Conservation (phyloP, 179 eudicot genomes). For the Dionaea muscipula region DNA sequence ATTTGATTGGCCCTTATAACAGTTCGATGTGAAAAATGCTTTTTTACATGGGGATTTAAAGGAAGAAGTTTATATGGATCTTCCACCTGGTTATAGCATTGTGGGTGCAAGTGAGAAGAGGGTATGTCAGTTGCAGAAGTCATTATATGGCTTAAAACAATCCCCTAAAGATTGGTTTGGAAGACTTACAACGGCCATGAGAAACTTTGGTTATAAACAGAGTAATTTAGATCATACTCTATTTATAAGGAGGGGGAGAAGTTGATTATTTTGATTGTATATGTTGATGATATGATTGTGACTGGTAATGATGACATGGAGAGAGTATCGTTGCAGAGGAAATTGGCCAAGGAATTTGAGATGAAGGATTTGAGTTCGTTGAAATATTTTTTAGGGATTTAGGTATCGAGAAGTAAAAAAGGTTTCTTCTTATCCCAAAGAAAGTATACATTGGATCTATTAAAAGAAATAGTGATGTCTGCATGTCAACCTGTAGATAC, state of each 20-base stretch:
- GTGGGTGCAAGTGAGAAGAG: background rate
- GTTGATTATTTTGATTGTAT: background rate
- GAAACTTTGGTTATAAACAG: background rate
- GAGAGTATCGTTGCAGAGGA: background rate
- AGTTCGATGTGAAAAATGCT: background rate
- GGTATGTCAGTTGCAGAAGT: background rate
- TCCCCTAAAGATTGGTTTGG: background rate
- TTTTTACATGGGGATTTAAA: background rate
- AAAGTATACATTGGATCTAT: background rate
- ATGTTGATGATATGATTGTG: background rate
- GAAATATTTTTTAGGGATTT: background rate
- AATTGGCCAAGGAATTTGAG: background rate
- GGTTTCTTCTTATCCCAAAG: background rate
- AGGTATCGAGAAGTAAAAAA: background rate
- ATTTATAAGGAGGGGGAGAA: background rate
- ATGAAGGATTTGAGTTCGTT: background rate
- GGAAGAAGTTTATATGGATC: constrained; percentile 1
- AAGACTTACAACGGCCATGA: background rate
- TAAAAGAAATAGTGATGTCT: background rate
- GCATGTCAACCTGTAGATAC: background rate
- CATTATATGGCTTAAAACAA: background rate
- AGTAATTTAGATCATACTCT: too few relatives aligned
- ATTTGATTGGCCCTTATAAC: background rate
- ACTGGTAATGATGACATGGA: background rate
- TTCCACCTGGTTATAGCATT: background rate